Base-by-base conservation (phyloP, 345 rosid species). In the Leavenworthia alabamica region DNA sequence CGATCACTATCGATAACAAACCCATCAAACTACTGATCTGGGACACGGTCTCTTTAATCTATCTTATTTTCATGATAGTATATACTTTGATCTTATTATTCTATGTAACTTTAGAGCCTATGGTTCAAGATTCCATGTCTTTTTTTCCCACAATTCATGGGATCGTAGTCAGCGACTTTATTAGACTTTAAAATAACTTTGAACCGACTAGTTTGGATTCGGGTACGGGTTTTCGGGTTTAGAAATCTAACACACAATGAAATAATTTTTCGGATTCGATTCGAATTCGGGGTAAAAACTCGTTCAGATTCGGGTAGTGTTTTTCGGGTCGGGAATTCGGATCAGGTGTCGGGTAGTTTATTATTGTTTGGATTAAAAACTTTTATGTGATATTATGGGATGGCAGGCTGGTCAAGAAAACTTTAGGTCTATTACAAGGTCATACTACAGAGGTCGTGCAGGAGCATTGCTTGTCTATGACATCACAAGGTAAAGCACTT, bases 401-500 rank as follows among this genome's bases (percentile, higher is more conserved):
- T 65, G 36, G 39, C 77, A 88, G 98, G 98, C 98, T 1, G 98
- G 98, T 73, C 98, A 92, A 70, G 98, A 92, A 75, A 82, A 83
- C 27, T 92, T 92, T 65, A 82, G 98, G 83, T 86, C 98, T 56
- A 82, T 92, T 49, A 86, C 98, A 2, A 85, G 98, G 78, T 89
- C 95, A 15, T 92, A 92, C 66, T 92, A 92, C 60, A 75, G 95
- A 68, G 97, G 98, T 0, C 97, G 97, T 63, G 97, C 95, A 9
- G 98, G 95, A 26, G 90, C 97, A 27, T 81, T 92, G 83, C 93
- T 92, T 55, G 98, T 92, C 67, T 92, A 92, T 64, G 98, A 92
- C 71, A 86, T 92, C 60, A 92, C 97, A 60, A 88, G 98, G 98
- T 80, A 60, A 6, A 41, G 1, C 39, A 19, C 24, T n/a, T n/a